Evolutionary conservation across 768 basidiomycete species (phyloP), one percentile per base, ranked within the genome.

Genomic region (Leccinum pellstonianum): DNA sequence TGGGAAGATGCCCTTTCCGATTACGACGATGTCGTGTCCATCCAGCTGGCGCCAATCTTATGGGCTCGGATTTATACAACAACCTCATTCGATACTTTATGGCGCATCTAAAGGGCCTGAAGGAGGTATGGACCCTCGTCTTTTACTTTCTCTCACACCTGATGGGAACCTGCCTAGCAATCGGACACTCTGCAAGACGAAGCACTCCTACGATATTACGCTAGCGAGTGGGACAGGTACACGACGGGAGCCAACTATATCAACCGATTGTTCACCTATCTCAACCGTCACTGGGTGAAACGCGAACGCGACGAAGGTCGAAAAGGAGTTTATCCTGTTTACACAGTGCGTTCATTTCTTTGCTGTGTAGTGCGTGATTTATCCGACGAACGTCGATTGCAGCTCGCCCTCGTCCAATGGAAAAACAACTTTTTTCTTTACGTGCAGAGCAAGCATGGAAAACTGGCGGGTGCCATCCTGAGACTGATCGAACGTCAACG

Each of bases 211-310:
- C 86, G 88, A 63, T 98, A 91, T 72, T 99, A 98, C 70, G 93
- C 93, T 2, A 73, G 76, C 60, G 94, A 98, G 74, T 98, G 97
- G 97, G 90, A 92, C 67, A 83, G 95, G 48, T 98, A 98, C 77
- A 99, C 97, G 0, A 96, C 88, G 3, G 96, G 96, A 51, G 95
- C 96, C 1, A 94, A 92, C 70, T 98, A 97, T 72, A 93, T 98
- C 76, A 96, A 98, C 73, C 90, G 96, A 57, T 77, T 99, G 37
- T 98, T 98, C 79, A 95, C 93, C 3, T 98, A 98, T 77, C 83
- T 99, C 58, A 98, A 99, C 76, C 92, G 96, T 21, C 95, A 98
- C 76, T 99, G 97, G 97, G 96, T 99, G 48, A 96, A 95, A 78
- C 84, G 96, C 55, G 97, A 99, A 73, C 86, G 95, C 69, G 96